Evolutionary conservation across 306 rosid species (phyloP), one percentile per base, ranked within the genome.

Genomic region (Luffa acutangula): DNA sequence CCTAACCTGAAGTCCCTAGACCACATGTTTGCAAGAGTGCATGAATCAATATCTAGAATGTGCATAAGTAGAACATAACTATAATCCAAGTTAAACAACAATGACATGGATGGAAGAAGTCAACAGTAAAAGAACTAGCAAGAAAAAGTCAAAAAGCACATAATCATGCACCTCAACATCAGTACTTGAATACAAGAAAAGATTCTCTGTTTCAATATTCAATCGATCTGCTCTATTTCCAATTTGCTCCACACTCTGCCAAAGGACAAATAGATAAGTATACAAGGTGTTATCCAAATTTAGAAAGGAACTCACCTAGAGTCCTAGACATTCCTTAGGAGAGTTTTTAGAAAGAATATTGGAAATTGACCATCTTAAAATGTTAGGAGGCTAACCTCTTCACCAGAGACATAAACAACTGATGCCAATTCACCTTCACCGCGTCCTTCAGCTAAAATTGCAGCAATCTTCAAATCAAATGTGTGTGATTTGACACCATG

Each of bases 391-490:
- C 83, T 80, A 63, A 95, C 98, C 98, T 95, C 98, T 90, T 95
- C 98, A 77, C 98, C 98, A 39, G 98, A 95, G 39, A 95, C 97
- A 76, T 92, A 95, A 64, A 95, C 80, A 63, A 92, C 97, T 15
- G 90, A 82, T 75, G 89, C 85, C 9, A 82, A 86, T 78, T 79
- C 70, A 83, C 85, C 81, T 46, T 45, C 79, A 4, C 79, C 87
- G 72, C 67, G 7, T 67, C 88, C 90, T 66, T 87, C 87, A 82
- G 97, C 91, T 82, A 95, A 81, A 82, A 87, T 45, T 58, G 91
- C 96, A 69, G 97, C 93, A 84, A 91, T 81, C 98, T 95, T 89
- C 80, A 78, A 80, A 79, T 78, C 78, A 76, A 70, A 65, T 67
- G 82, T 71, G 76, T 12, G 13, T n/a, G n/a, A 48, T 46, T 46